phyloP scores from a whole-genome alignment of 805 yeast species.

The Lipomyces kockii region DNA sequence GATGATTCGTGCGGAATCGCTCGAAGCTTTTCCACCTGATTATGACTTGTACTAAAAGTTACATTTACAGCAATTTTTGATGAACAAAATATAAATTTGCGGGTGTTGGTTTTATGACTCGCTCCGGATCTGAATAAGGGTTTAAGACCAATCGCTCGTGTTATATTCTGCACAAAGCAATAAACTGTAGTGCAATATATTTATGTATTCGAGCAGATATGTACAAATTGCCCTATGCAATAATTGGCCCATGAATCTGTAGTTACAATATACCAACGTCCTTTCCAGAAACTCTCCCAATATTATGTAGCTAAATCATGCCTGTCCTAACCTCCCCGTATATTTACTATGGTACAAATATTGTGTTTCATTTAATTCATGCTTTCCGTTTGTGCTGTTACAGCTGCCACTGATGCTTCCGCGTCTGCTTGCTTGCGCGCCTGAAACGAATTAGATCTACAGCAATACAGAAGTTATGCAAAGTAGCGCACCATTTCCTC shows the following conservation, averaged over 20 bases:
- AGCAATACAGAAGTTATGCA: too few species aligned
- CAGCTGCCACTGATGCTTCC: background rate
- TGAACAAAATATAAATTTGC: too few species aligned
- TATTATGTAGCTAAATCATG: too few species aligned
- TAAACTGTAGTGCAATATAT: background rate
- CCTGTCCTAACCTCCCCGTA: background rate
- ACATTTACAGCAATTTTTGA: too few species aligned
- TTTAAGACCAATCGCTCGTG: too few species aligned
- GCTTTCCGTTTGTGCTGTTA: background rate
- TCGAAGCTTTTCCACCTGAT: too few species aligned
- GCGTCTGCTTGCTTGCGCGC: background rate
- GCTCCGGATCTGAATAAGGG: too few species aligned
- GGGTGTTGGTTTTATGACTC: too few species aligned
- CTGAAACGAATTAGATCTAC: background rate
- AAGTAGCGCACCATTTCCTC: conserved; percentile 12
- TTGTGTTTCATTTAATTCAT: background rate
- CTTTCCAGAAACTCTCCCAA: background rate
- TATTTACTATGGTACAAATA: background rate
- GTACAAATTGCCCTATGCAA: background rate
- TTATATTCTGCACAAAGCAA: background rate
- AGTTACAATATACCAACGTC: background rate
- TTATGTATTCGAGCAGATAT: background rate
- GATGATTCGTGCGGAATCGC: too few species aligned
- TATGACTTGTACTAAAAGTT: too few species aligned
- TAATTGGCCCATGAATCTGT: background rate